Conservation (phyloP, 1,284 basidiomycete genomes). For the Mycocalia duriaeana region DNA sequence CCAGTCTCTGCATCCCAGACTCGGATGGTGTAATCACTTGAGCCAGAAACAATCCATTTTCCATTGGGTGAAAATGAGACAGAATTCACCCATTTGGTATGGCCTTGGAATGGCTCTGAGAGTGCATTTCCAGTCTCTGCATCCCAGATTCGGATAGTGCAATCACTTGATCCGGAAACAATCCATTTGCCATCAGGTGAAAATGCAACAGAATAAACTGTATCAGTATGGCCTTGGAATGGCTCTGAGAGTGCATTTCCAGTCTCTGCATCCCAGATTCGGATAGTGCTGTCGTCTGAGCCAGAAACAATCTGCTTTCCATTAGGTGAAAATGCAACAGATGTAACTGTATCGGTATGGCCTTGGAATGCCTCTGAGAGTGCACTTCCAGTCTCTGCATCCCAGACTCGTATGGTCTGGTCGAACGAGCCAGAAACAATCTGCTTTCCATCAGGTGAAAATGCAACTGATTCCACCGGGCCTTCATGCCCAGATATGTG, state of each 20-base stretch:
- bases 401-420: conserved; percentile 2
- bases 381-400: conserved; percentile 1
- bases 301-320: background rate
- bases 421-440: conserved; percentile 7
- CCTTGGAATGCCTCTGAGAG: background rate
- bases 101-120: conserved; percentile 5
- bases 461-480: background rate
- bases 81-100: conserved; percentile 2
- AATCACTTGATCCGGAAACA: conserved; percentile 7
- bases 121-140: conserved; percentile 5
- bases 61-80: conserved; percentile 2
- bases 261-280: background rate
- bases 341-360: background rate
- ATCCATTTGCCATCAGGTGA: conserved; percentile 8
- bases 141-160: conserved; percentile 15
- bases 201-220: conserved; percentile 7
- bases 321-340: background rate
- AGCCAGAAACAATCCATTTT: conserved; percentile 1
- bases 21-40: background rate
- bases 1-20: conserved; percentile 1
- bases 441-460: background rate
- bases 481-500: background rate
- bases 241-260: background rate
- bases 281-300: background rate
- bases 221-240: conserved; percentile 3